Percentiles rank a stretch among this genome's conserved stretches.
Evolutionary conservation across 345 rosid genomes (phyloP).

Genomic region (Arabidopsis arenosa): DNA sequence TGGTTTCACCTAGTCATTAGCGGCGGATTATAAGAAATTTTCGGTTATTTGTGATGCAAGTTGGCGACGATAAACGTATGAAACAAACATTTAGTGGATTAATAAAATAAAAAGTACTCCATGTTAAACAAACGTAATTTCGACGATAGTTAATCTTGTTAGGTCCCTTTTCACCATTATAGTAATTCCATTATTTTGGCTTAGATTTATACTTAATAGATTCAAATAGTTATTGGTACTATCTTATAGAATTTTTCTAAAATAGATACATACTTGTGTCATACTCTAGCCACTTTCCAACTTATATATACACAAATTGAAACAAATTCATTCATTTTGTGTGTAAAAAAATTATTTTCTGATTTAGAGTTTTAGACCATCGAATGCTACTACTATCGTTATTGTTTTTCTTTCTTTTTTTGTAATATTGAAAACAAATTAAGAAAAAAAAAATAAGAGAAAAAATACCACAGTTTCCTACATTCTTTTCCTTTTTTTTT

Average conservation of each 20-base stretch:
- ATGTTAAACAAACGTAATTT: not conserved
- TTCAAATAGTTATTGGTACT: not conserved
- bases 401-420: too few relatives aligned
- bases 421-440: too few relatives aligned
- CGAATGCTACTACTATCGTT: not conserved
- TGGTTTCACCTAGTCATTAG: slow-evolving; percentile 1
- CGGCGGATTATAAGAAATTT: not conserved
- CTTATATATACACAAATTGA: not conserved
- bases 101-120: slow-evolving; percentile 8
- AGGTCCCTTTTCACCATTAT: slow-evolving; percentile 34
- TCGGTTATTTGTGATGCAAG: slow-evolving; percentile 27
- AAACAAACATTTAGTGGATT: slow-evolving; percentile 3
- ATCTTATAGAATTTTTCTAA: not conserved
- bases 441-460: too few relatives aligned
- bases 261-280: not conserved
- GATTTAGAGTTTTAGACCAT: not conserved
- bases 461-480: too few relatives aligned
- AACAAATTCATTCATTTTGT: too few relatives aligned
- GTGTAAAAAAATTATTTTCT: not conserved
- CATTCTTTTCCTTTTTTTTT: too few relatives aligned
- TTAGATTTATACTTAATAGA: not conserved
- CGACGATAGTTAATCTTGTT: slow-evolving; percentile 12
- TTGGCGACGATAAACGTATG: slow-evolving; percentile 23
- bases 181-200: slow-evolving; percentile 9
- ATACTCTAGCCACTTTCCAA: not conserved